A percentile compares a stretch with the other conserved stretches of the same genome.
Evolutionary conservation across 768 basidiomycete genomes (phyloP).

Genomic region (Asterophora lycoperdoides): DNA sequence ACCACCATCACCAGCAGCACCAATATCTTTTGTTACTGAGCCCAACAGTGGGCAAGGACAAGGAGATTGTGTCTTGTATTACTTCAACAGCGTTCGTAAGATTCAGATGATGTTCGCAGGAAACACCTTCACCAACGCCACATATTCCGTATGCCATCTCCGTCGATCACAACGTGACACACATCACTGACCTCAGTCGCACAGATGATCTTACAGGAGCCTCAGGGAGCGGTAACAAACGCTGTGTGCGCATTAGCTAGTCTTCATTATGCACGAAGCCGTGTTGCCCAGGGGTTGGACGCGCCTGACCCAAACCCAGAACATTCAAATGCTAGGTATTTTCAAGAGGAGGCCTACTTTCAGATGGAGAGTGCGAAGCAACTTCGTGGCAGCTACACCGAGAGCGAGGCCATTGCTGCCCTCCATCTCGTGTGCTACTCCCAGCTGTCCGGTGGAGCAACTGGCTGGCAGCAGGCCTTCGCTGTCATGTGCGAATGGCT

Average conservation of each 20-base stretch:
- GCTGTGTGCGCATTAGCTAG: constrained; percentile 74
- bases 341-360: constrained; percentile 64
- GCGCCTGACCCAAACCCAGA: constrained; percentile 49
- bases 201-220: constrained; percentile 58
- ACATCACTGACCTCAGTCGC: constrained; percentile 9
- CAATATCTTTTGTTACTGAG: constrained; percentile 24
- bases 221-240: constrained; percentile 65
- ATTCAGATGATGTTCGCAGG: constrained; percentile 64
- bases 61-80: constrained; percentile 63
- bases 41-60: constrained; percentile 47
- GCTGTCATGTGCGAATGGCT: constrained; percentile 76
- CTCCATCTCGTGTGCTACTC: constrained; percentile 74
- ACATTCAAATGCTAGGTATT: constrained; percentile 55
- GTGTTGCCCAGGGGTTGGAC: constrained; percentile 59
- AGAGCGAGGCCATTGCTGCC: constrained; percentile 74
- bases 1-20: constrained; percentile 20
- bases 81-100: constrained; percentile 68
- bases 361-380: constrained; percentile 56
- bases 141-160: constrained; percentile 52
- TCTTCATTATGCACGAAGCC: constrained; percentile 61
- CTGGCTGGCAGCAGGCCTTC: constrained; percentile 69
- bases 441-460: constrained; percentile 61
- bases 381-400: constrained; percentile 49
- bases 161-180: neutral
- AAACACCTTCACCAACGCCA: constrained; percentile 56